Percentiles rank a stretch among this genome's conserved stretches.
Evolutionary conservation across 495 filamentous ascomycete genomes (phyloP).

Genomic region (Penicillium macrosclerotiorum): DNA sequence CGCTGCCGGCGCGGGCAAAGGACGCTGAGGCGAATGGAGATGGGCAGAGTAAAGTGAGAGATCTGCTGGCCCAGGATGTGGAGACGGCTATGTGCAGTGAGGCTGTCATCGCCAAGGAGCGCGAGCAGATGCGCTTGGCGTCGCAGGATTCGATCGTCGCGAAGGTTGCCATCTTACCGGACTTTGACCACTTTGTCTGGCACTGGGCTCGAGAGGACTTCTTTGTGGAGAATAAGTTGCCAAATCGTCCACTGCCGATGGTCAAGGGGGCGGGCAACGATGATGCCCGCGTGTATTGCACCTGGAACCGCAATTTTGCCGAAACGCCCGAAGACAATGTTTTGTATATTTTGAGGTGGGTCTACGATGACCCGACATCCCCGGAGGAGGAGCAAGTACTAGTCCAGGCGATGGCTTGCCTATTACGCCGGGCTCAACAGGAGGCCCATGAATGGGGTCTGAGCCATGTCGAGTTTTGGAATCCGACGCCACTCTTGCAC

Average conservation of each 20-base stretch:
- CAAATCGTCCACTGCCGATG: constrained; percentile 39
- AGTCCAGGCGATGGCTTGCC: constrained; percentile 45
- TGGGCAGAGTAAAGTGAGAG: constrained; percentile 18
- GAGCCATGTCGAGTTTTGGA: constrained; percentile 63
- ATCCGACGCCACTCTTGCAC: constrained; percentile 54
- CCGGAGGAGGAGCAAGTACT: constrained; percentile 36
- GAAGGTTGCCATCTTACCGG: constrained; percentile 67
- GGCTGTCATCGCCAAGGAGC: constrained; percentile 28
- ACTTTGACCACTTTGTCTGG: constrained; percentile 74
- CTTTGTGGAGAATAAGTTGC: constrained; percentile 55
- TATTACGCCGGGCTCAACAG: constrained; percentile 52
- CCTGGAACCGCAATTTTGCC: constrained; percentile 78
- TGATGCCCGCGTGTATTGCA: constrained; percentile 62
- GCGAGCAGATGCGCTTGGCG: constrained; percentile 28
- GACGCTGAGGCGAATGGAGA: constrained; percentile 12
- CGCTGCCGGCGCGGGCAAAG: constrained; percentile 49
- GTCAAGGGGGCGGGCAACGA: constrained; percentile 69
- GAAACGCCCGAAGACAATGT: constrained; percentile 57
- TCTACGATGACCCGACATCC: constrained; percentile 57
- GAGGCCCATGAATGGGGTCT: constrained; percentile 59
- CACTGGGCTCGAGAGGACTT: constrained; percentile 87
- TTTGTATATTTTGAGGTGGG: constrained; percentile 74
- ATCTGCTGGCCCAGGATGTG: constrained; percentile 30
- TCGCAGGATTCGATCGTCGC: constrained; percentile 32
- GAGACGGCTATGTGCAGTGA: constrained; percentile 36